These are phyloP conservation scores for Cornus kousa DNA, from an alignment of 148 eudicot genomes.

Conservation along the genomic window DNA sequence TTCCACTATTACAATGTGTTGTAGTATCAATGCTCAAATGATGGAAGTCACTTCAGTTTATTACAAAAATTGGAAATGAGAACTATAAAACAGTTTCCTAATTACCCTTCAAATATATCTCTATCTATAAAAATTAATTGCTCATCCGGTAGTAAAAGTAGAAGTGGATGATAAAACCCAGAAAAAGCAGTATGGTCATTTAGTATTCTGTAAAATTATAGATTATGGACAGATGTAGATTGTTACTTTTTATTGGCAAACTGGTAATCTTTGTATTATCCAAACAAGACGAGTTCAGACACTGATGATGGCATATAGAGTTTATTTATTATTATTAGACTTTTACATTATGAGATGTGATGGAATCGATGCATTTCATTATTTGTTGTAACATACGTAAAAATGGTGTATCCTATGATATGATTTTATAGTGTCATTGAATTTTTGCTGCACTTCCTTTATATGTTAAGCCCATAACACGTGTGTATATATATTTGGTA, in stretches of 20 bases:
- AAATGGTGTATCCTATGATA: not conserved
- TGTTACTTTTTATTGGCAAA: too few species aligned
- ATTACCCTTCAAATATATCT: not conserved
- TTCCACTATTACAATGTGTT: not conserved
- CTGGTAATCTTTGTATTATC: too few species aligned
- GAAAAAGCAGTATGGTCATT: not conserved
- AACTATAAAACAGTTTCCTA: not conserved
- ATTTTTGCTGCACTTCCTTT: not conserved
- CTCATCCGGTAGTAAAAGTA: not conserved
- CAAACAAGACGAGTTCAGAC: too few species aligned
- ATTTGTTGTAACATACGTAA: not conserved
- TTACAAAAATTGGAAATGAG: not conserved
- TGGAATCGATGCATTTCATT: not conserved
- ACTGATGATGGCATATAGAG: not conserved
- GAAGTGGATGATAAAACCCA: not conserved
- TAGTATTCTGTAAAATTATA: not conserved
- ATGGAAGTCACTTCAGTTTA: constrained; percentile 12
- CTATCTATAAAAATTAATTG: not conserved
- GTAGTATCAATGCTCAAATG: constrained; percentile 2
- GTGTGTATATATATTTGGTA: too few species aligned
- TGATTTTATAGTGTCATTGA: not conserved
- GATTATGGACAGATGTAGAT: not conserved
- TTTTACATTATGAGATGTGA: not conserved
- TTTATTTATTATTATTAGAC: not conserved
- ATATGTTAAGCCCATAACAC: not conserved